A percentile compares a stretch with the other conserved stretches of the same genome.
Conservation (phyloP, 2,329 filamentous ascomycete genomes). For the Penicillium glabrum region DNA sequence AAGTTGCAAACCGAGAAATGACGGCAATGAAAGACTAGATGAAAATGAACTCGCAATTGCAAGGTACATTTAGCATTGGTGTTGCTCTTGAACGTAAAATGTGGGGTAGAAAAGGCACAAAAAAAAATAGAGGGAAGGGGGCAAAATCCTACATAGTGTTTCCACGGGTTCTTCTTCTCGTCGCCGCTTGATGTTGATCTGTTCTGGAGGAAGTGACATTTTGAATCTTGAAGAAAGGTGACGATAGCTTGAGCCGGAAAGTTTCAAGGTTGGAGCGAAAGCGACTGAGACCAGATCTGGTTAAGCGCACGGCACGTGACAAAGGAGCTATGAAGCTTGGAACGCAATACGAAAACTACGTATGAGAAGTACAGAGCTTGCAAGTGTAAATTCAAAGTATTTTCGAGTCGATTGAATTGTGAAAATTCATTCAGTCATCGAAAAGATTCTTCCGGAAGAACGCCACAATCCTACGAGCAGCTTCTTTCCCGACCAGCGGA, state of each 20-base stretch:
- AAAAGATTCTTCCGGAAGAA: constrained; percentile 75
- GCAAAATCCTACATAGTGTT: constrained; percentile 45
- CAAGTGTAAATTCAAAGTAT: no score
- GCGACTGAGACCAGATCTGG: not conserved
- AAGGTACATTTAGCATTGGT: not conserved
- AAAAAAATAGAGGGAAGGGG: constrained; percentile 10
- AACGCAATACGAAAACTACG: no score
- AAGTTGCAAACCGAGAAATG: not conserved
- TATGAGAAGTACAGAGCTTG: no score
- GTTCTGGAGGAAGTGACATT: constrained; percentile 51
- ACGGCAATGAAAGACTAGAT: not conserved
- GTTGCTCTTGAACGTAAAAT: constrained; percentile 7
- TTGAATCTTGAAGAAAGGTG: not conserved
- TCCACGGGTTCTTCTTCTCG: constrained; percentile 59
- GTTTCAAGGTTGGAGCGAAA: not conserved
- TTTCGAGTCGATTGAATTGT: not conserved
- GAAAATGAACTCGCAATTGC: not conserved
- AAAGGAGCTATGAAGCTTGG: no score
- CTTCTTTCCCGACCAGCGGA: constrained; percentile 73
- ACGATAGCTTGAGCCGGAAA: not conserved
- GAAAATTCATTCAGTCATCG: constrained; percentile 35
- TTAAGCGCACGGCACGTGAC: not conserved
- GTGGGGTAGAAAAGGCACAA: constrained; percentile 19
- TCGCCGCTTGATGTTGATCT: constrained; percentile 57
- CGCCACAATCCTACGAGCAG: constrained; percentile 70